These are phyloP conservation scores for Carex kokanica DNA, from an alignment of 176 grass and related monocot genomes.

Conservation along the genomic window DNA sequence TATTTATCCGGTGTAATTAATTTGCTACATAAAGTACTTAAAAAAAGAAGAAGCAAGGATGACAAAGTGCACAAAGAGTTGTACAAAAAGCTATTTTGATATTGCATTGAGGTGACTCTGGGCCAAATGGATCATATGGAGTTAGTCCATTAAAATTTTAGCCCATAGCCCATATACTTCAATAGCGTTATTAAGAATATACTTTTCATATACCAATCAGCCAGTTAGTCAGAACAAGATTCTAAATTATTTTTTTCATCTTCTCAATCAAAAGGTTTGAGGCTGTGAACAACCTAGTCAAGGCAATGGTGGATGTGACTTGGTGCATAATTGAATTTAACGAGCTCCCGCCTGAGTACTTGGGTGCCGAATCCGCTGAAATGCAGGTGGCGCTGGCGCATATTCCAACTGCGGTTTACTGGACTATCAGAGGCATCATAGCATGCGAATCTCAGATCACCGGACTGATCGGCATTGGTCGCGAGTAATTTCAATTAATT, in stretches of 20 bases:
- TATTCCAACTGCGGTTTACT: constrained; percentile 47
- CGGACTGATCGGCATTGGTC: constrained; percentile 31
- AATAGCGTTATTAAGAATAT: background rate
- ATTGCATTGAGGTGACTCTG: background rate
- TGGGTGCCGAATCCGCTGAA: constrained; percentile 22
- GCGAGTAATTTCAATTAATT: constrained; percentile 31
- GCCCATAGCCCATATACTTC: background rate
- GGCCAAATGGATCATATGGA: background rate
- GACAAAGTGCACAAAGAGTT: background rate
- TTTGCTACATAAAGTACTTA: background rate
- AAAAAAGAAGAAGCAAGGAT: background rate
- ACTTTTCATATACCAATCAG: background rate
- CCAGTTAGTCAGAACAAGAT: background rate
- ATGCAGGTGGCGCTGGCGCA: constrained; percentile 22
- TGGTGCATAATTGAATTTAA: constrained; percentile 43
- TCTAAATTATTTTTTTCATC: background rate
- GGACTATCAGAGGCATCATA: constrained; percentile 37
- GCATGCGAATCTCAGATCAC: constrained; percentile 44
- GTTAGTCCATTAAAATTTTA: background rate
- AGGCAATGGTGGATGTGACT: constrained; percentile 44
- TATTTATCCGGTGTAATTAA: background rate
- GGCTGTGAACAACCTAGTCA: constrained; percentile 40
- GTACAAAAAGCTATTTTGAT: background rate
- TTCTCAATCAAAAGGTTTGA: constrained; percentile 19
- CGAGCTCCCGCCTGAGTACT: constrained; percentile 31